phyloP scores from a whole-genome alignment of 2,329 filamentous ascomycete species.

The Huntiella abstrusa region DNA sequence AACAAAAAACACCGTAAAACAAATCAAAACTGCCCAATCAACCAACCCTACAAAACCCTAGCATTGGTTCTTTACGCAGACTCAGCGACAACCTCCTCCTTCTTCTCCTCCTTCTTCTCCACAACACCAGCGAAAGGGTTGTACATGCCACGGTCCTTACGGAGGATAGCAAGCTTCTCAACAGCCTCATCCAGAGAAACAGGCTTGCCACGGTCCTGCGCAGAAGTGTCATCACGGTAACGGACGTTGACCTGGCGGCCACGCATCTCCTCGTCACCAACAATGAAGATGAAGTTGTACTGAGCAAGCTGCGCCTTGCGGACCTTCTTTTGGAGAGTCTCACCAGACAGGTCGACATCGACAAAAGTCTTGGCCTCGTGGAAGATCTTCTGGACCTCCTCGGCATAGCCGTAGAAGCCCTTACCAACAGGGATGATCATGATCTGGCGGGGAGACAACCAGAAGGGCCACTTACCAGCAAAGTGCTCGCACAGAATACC shows the following conservation, averaged over 20 bases:
- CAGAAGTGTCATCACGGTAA: constrained; percentile 43
- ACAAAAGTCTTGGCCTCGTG: constrained; percentile 49
- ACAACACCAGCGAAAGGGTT: constrained; percentile 13
- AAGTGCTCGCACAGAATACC: constrained; percentile 72
- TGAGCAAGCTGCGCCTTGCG: constrained; percentile 61
- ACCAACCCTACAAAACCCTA: not conserved
- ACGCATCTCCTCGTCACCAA: constrained; percentile 42
- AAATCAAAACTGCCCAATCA: not conserved
- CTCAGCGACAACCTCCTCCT: not conserved
- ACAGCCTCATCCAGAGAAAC: constrained; percentile 37
- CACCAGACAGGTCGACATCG: constrained; percentile 37
- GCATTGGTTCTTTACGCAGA: not conserved
- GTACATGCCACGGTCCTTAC: constrained; percentile 21
- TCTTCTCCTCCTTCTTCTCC: constrained; percentile 7
- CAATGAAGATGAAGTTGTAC: constrained; percentile 69
- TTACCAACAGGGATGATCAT: constrained; percentile 57
- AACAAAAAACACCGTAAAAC: not conserved
- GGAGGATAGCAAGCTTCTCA: constrained; percentile 33
- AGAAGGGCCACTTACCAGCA: constrained; percentile 77
- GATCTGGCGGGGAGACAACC: constrained; percentile 69
- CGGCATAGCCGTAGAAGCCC: constrained; percentile 51
- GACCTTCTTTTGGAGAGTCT: constrained; percentile 82
- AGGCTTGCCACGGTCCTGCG: constrained; percentile 41
- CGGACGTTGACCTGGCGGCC: constrained; percentile 43
- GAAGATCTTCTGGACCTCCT: constrained; percentile 53